These are phyloP conservation scores for Monosporascus sp. DNA, from an alignment of 2,329 filamentous ascomycete genomes.

Conservation along the genomic window DNA sequence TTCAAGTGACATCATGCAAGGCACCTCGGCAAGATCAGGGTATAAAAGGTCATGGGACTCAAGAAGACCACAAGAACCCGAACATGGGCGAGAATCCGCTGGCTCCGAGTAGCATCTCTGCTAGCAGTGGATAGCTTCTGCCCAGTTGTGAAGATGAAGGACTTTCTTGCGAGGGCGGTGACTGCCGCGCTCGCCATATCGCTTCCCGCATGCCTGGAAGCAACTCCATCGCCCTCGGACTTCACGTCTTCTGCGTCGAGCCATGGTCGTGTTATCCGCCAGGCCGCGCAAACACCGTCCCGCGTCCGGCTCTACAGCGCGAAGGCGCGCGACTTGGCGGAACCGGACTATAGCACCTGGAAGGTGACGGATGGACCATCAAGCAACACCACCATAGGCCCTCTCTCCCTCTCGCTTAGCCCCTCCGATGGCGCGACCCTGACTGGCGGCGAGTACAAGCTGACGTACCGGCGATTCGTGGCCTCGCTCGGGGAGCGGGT, in stretches of 20 bases:
- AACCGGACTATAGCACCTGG: not conserved
- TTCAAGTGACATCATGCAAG: too few relatives aligned
- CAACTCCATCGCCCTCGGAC: not conserved
- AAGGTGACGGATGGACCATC: not conserved
- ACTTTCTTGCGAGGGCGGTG: not conserved
- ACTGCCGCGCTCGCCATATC: not conserved
- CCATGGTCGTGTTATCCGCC: not conserved
- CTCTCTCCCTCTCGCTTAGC: not conserved
- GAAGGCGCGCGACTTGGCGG: not conserved
- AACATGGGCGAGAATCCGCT: too few relatives aligned
- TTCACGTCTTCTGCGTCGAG: not conserved
- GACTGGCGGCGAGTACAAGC: slow-evolving; percentile 21
- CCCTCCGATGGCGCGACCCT: slow-evolving; percentile 7
- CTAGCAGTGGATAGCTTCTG: too few relatives aligned
- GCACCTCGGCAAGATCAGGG: too few relatives aligned
- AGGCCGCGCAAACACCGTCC: not conserved
- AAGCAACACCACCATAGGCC: not conserved
- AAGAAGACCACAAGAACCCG: too few relatives aligned
- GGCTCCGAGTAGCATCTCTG: too few relatives aligned
- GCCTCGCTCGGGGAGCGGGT: slow-evolving; percentile 24
- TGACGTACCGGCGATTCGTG: slow-evolving; percentile 18
- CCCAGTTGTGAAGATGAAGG: not conserved
- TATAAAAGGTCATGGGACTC: too few relatives aligned
- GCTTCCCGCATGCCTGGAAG: not conserved
- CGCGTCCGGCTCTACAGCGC: not conserved